Evolutionary conservation across 208 protist species (phyloP), one percentile per base, ranked within the genome.

Genomic region (Phytomonas francai): DNA sequence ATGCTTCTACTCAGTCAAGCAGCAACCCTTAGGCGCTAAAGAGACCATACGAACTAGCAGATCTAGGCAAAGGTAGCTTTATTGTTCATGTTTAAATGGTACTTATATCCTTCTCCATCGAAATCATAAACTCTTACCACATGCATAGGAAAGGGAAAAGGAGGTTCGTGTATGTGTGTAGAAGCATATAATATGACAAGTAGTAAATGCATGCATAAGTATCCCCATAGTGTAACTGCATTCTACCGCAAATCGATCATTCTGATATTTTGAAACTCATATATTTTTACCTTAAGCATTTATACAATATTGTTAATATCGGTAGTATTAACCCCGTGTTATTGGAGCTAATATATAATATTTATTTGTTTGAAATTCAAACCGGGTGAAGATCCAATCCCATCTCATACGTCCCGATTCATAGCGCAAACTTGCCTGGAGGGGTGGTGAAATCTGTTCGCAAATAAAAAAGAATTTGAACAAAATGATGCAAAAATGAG

Each of bases 261-360:
- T 22, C 2, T 22, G 2, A 1, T 62, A n/a, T n/a, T 39, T 62
- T 22, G 5, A 1, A 19, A 62, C 12, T 2, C 4, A 39, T 19
- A 9, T 3, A 33, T 22, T 62, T 2, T 2, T 22, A 19, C 16
- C 31, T 6, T 6, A 33, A 62, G 12, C 16, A 19, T 12, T 62
- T 33, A 39, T 62, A 39, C 14, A 62, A 60, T 60, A 60, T 60
- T 32, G 12, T 62, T 62, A 62, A 22, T 62, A 22, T 19, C 16
- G 16, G 6, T 62, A 62, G 58, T 19, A 39, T 9, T 62, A 11
- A 12, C 14, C 22, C n/a, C 6, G 31, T 12, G 14, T 19, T 62
- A 62, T 62, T 1, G 14, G 16, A 12, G 30, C 3, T 19, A 62
- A n/a, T 39, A 39, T 42, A 3, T 6, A 22, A 42, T 39, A 19